Evolutionary conservation across 2,329 filamentous ascomycete species (phyloP), one percentile per base, ranked within the genome.

Genomic region (Penicillium sp.): DNA sequence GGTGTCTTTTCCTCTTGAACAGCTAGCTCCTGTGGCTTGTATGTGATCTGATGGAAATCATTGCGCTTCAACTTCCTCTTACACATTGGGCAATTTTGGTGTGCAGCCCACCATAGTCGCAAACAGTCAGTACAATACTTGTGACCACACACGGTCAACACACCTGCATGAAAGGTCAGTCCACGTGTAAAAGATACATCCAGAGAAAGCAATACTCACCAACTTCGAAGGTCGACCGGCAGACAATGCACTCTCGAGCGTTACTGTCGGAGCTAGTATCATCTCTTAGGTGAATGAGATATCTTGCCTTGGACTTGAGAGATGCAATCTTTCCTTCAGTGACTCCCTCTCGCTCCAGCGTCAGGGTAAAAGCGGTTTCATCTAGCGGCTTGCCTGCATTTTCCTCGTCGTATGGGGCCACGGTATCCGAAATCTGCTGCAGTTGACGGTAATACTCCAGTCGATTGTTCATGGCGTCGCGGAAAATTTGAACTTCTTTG

Each of bases 61-160:
- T 81, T 82, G 0, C 77, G 68, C 29, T 79, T 81, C 7, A 97
- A 78, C 1, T 78, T 79, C 45, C 81, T 83, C 72, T 96, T 96
- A 80, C 94, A 99, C 6, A 91, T 82, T 0, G 93, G 93, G 66
- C 93, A 97, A 51, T 85, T 93, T 19, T 81, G 83, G 65, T 92
- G 87, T 33, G 84, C 80, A 56, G 79, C 81, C 78, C 89, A 91
- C 94, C 94, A 97, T 13, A 86, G 66, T 38, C 82, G 81, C 65
- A 97, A 88, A 73, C 94, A 97, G 29, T 91, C 89, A 68, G 91
- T 92, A 78, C 93, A 97, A 71, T 92, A 97, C 62, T 91, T 86
- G 70, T 99, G 94, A 0, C 93, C 93, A 71, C 94, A 97, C 1
- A 91, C 83, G 0, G 93, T 97, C 63, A 78, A 62, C 19, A 78